Evolutionary conservation across 2,329 filamentous ascomycete genomes (phyloP), one percentile per base, ranked within the genome.

Genomic region (Penicillium sp.): DNA sequence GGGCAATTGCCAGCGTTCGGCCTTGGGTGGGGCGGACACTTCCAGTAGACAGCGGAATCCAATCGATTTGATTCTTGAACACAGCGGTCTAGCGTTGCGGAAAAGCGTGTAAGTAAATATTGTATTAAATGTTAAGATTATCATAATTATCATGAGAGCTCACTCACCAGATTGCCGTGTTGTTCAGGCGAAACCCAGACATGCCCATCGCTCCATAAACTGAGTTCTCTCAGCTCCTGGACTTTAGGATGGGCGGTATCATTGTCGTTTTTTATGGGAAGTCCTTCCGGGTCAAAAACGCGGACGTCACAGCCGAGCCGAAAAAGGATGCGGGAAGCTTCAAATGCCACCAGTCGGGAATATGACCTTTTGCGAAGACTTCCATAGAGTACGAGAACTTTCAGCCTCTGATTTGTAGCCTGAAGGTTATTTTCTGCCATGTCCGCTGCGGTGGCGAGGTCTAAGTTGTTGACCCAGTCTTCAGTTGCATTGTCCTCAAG

Each of bases 61-160:
- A 88, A 68, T 88, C 86, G 45, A 88, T 88, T 60, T 88, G 85
- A 60, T 86, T 86, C 60, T 88, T 88, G 77, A 88, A 88, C 4
- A 88, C 82, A 4, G 80, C 84, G 0, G 85, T 87, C 77, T 82
- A 41, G 0, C 22, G 17, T 10, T 26, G 40, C 11, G 9, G 31
- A 28, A 44, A n/a, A 56, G 2, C n/a, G 30, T 5, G 25, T 58
- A 26, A 61, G 48, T 55, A 57, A 36, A 35, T 37, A 44, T 9
- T 51, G 9, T 25, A 45, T 26, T 1, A 50, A 47, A 40, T 31
- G 40, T 45, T 17, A 28, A 28, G 31, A 12, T 6, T 25, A 12
- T n/a, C 9, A 12, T 14, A 30, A 12, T 6, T 25, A 12, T n/a
- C 11, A 12, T 16, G 26, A 48, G 6, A 17, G n/a, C 14, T 17